Evolutionary conservation across 1,284 basidiomycete species (phyloP), one percentile per base, ranked within the genome.

Genomic region (Hypsizygus ulmarius): DNA sequence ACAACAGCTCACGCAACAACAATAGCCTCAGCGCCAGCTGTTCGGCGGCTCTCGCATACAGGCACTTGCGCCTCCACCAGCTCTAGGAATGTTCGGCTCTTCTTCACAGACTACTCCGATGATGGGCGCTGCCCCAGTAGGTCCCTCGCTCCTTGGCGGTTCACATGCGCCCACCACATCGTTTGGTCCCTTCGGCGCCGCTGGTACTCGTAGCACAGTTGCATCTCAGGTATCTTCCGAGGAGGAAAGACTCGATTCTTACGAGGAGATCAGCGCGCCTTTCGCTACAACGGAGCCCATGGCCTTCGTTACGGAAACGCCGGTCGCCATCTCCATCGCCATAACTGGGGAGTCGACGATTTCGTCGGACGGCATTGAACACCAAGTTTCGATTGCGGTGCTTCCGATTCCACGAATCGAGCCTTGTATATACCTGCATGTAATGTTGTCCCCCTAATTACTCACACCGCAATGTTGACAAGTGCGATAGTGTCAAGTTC

Each of bases 361-460:
- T 44, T 75, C 78, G 0, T 76, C 72, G 49, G 79, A 81, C 57
- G 77, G 74, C 0, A 59, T 68, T 3, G 68, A 71, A 21, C 81
- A 84, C 60, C 75, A 77, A 43, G 78, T 82, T 4, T 67, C 73
- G 9, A 65, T 83, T 43, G 74, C 78, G 0, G 57, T 73, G 2
- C 61, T 82, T 19, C 64, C 68, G 1, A 71, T 78, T 32, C 81
- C 81, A 12, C 67, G 73, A 34, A 59, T 71, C 29, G 70, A 71
- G 27, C 66, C 73, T 1, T 63, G 67, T 25, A 74, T 74, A 4
- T 81, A 74, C 55, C 58, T 81, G 30, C 71, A 74, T 61, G 74
- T 74, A 41, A 35, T 25, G 25, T 36, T 10, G 44, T 43, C 5
- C 42, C n/a, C n/a, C n/a, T n/a, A n/a, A n/a, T n/a, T n/a, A n/a